Conservation (phyloP, 129 eudicot species). For the Centella asiatica region DNA sequence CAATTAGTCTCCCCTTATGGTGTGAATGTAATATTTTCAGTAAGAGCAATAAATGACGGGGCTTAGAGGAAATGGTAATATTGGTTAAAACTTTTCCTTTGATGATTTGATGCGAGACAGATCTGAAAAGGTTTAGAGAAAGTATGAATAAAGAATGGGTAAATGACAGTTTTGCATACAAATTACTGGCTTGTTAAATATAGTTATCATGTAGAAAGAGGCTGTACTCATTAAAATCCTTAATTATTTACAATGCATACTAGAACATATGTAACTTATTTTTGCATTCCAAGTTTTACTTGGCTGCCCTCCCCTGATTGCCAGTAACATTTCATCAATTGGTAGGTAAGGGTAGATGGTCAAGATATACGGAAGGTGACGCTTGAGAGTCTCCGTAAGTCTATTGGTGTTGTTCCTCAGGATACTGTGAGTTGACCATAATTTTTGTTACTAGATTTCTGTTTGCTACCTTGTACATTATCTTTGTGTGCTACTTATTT, state of each 20-base stretch:
- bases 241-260: background rate
- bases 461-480: background rate
- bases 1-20: background rate
- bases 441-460: background rate
- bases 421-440: constrained; percentile 65
- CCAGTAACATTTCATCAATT: constrained; percentile 5
- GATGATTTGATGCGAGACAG: too few species aligned
- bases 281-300: background rate
- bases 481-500: constrained; percentile 2
- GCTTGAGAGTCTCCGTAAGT: constrained; percentile 74
- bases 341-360: constrained; percentile 85
- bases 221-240: background rate
- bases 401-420: constrained; percentile 93
- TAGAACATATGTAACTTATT: background rate
- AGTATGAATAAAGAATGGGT: too few species aligned
- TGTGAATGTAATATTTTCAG: background rate
- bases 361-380: constrained; percentile 75
- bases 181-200: too few species aligned
- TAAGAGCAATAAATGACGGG: background rate
- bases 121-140: too few species aligned
- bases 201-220: too few species aligned
- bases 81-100: too few species aligned
- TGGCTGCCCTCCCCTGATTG: background rate
- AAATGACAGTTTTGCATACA: too few species aligned
- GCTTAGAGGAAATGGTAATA: too few species aligned